These are phyloP conservation scores for Luvunga scandens DNA, from an alignment of 345 rosid genomes.

Conservation along the genomic window DNA sequence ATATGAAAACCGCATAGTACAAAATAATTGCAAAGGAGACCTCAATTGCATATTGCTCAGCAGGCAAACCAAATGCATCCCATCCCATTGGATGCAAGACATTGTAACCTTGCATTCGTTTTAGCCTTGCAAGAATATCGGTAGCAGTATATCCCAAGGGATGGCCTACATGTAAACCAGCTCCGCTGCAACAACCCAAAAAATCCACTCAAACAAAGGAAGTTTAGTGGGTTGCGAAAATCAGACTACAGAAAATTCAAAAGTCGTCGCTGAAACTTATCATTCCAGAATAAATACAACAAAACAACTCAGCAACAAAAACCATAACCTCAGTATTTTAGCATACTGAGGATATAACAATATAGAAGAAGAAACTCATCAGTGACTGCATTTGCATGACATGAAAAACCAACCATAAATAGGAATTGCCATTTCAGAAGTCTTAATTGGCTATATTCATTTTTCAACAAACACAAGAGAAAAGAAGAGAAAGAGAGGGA, in stretches of 20 bases:
- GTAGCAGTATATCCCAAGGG: constrained; percentile 96
- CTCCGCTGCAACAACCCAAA: constrained; percentile 58
- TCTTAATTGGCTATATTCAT: neutral
- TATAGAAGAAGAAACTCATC: neutral
- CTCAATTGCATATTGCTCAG: constrained; percentile 96
- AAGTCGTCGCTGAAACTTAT: neutral
- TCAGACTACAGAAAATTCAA: neutral
- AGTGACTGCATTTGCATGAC: neutral
- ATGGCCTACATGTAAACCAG: constrained; percentile 97
- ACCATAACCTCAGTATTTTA: neutral
- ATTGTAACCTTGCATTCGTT: constrained; percentile 91
- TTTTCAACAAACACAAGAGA: neutral
- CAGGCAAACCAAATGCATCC: constrained; percentile 99
- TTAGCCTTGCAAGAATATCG: constrained; percentile 80
- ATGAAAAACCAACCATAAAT: neutral
- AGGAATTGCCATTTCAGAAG: neutral
- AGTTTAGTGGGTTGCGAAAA: neutral
- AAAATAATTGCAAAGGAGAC: constrained; percentile 28
- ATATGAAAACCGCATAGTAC: neutral
- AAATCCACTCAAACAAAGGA: neutral
- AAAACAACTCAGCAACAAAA: neutral
- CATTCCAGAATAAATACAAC: neutral
- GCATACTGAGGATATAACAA: neutral
- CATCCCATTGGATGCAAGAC: constrained; percentile 97
- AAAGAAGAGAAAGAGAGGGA: constrained; percentile 9